A percentile compares a stretch with the other conserved stretches of the same genome.
Conservation (phyloP, 345 rosid genomes). For the Bruguiera gymnorhiza region DNA sequence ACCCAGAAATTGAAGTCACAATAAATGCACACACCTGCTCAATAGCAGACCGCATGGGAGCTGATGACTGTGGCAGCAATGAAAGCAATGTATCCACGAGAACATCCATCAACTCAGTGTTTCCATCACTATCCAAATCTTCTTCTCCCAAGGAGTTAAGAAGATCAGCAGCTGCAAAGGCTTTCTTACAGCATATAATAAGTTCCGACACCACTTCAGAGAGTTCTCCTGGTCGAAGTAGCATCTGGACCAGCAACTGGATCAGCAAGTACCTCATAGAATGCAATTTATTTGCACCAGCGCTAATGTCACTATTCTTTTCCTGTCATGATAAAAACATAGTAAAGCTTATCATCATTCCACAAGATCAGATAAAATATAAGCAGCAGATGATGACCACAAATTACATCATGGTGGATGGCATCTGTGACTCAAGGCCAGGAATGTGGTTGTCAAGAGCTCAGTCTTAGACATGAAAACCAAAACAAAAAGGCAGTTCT, state of each 20-base stretch:
- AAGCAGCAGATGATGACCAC: neutral
- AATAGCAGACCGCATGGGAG: constrained; percentile 78
- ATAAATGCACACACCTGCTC: constrained; percentile 60
- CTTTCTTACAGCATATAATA: constrained; percentile 79
- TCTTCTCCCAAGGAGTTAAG: constrained; percentile 57
- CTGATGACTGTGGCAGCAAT: constrained; percentile 84
- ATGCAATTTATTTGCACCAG: constrained; percentile 49
- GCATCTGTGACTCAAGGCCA: neutral
- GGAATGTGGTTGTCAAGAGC: neutral
- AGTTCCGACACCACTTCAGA: constrained; percentile 75
- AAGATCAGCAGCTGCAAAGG: constrained; percentile 53
- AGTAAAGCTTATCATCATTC: neutral
- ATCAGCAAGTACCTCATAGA: constrained; percentile 73
- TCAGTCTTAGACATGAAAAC: neutral
- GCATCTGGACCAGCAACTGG: constrained; percentile 83
- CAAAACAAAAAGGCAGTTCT: neutral
- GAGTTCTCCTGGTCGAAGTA: constrained; percentile 84
- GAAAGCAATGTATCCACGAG: constrained; percentile 85
- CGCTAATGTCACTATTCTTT: constrained; percentile 45
- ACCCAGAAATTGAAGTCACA: neutral
- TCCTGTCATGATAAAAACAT: constrained; percentile 55
- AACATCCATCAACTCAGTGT: constrained; percentile 81
- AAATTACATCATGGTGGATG: neutral
- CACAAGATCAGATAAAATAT: neutral
- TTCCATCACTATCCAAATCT: constrained; percentile 50